Evolutionary conservation across 176 grass and related monocot species (phyloP).

Genomic region (Ampelocalamus luodianensis): DNA sequence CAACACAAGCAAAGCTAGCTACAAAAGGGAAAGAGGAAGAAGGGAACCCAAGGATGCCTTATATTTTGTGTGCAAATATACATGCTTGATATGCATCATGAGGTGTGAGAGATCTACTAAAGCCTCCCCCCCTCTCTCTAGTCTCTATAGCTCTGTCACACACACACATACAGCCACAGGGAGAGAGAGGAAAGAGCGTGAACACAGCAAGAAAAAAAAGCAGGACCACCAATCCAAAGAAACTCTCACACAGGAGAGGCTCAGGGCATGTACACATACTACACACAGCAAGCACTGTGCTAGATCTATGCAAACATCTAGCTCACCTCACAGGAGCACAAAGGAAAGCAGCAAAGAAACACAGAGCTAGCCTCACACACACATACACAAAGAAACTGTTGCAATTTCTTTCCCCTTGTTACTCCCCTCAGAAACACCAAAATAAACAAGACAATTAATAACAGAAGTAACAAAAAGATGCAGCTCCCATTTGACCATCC

Average conservation of each 20-base stretch:
- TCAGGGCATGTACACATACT: constrained; percentile 57
- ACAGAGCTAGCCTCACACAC: neutral
- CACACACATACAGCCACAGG: constrained; percentile 3
- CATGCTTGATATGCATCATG: constrained; percentile 44
- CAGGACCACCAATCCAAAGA: constrained; percentile 58
- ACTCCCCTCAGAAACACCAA: constrained; percentile 49
- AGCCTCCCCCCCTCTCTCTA: neutral
- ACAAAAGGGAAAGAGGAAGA: constrained; percentile 43
- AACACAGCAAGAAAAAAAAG: constrained; percentile 58
- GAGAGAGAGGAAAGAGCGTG: constrained; percentile 57
- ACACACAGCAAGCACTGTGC: constrained; percentile 61
- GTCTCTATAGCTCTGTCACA: constrained; percentile 27
- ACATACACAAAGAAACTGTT: constrained; percentile 51
- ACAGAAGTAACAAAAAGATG: constrained; percentile 66
- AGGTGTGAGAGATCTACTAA: constrained; percentile 60
- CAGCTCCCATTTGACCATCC: constrained; percentile 57
- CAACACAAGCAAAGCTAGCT: constrained; percentile 62
- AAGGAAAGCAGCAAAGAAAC: constrained; percentile 52
- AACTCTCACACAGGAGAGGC: constrained; percentile 35
- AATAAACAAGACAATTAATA: constrained; percentile 58
- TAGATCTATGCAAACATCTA: constrained; percentile 79
- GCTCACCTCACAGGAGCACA: constrained; percentile 58
- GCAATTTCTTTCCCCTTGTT: constrained; percentile 57
- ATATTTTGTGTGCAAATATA: constrained; percentile 53
- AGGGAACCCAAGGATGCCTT: constrained; percentile 43